phyloP scores from a whole-genome alignment of 345 rosid genomes.

The Iberis pinnata region DNA sequence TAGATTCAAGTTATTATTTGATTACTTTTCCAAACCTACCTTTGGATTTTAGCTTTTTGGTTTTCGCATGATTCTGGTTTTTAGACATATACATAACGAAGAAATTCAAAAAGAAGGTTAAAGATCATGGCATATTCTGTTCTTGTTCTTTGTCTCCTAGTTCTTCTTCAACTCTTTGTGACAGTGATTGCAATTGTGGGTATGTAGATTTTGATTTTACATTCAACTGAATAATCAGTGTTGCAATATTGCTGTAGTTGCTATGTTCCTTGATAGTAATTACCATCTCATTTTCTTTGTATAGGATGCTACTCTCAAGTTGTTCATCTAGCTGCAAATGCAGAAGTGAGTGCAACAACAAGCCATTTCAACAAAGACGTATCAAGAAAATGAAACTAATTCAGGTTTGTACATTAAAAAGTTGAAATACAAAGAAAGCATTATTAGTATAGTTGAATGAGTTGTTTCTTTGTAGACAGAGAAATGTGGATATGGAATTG shows the following conservation, averaged over 20 bases:
- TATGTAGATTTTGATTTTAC: conserved; percentile 31
- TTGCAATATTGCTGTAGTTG: too few species aligned
- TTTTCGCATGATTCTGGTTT: conserved; percentile 28
- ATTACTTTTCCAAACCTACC: not conserved
- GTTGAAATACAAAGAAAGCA: not conserved
- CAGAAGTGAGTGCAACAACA: conserved; percentile 59
- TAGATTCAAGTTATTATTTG: not conserved
- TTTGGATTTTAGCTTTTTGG: conserved; percentile 8
- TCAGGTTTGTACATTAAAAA: conserved; percentile 48
- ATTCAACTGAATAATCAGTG: too few species aligned
- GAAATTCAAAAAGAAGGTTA: conserved; percentile 33
- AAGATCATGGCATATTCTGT: conserved; percentile 39
- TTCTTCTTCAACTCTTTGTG: conserved; percentile 54
- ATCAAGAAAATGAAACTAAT: conserved; percentile 83
- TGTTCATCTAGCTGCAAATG: conserved; percentile 92
- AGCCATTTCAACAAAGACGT: conserved; percentile 78
- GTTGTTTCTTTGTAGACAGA: conserved; percentile 70
- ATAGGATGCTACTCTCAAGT: conserved; percentile 79
- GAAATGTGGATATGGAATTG: conserved; percentile 91
- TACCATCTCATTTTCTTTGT: not conserved
- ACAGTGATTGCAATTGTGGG: conserved; percentile 89
- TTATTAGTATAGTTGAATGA: conserved; percentile 18
- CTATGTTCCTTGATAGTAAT: not conserved
- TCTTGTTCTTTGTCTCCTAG: conserved; percentile 50
- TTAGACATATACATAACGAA: conserved; percentile 67